Conservation (phyloP, 306 rosid genomes). For the Cucumis cinereus region DNA sequence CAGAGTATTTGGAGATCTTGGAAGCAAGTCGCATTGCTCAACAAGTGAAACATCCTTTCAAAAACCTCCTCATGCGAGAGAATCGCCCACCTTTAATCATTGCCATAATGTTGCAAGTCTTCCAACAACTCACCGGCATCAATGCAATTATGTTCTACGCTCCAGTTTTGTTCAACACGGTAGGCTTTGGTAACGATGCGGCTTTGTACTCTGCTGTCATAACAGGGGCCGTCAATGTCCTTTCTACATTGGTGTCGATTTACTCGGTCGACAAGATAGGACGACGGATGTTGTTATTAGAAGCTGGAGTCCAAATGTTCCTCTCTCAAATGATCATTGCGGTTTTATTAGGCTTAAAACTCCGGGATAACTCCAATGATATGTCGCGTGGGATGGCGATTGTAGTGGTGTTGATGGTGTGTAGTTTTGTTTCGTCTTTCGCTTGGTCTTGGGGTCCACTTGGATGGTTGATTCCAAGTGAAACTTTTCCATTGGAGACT, state of each 20-base stretch:
- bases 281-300: constrained; percentile 30
- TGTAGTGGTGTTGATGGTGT: constrained; percentile 47
- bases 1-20: constrained; percentile 38
- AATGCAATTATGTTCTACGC: constrained; percentile 69
- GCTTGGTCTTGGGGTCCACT: constrained; percentile 81
- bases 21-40: constrained; percentile 36
- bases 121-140: constrained; percentile 64
- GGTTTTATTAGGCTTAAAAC: constrained; percentile 27
- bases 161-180: constrained; percentile 39
- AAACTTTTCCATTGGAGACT: constrained; percentile 44
- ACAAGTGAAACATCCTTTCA: constrained; percentile 26
- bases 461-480: constrained; percentile 64
- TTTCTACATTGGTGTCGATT: constrained; percentile 43
- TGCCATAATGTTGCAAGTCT: constrained; percentile 35
- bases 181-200: constrained; percentile 38
- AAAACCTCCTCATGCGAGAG: constrained; percentile 24
- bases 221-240: constrained; percentile 50
- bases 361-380: constrained; percentile 17
- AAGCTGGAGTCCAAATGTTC: constrained; percentile 60
- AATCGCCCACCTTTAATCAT: constrained; percentile 46
- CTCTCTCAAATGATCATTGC: constrained; percentile 38
- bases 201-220: constrained; percentile 46
- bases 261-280: constrained; percentile 38
- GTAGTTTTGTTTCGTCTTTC: constrained; percentile 41
- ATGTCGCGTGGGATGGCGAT: constrained; percentile 23